Conservation (phyloP, 1,139 yeast species). For the Yamadazyma spencermartinsiae region DNA sequence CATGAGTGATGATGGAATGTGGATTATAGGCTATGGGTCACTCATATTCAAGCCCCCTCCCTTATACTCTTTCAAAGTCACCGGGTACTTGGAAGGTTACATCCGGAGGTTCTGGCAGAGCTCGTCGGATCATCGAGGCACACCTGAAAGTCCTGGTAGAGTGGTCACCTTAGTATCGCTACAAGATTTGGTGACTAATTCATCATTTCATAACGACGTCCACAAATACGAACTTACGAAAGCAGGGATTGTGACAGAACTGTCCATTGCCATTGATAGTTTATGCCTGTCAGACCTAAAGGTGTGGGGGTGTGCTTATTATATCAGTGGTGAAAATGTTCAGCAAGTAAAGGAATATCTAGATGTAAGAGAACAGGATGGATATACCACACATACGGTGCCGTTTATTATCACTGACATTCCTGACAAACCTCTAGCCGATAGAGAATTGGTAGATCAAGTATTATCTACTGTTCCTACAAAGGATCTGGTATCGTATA, state of each 20-base stretch:
- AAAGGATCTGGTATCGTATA: conserved; percentile 34
- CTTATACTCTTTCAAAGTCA: conserved; percentile 54
- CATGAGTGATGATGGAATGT: conserved; percentile 54
- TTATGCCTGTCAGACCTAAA: conserved; percentile 47
- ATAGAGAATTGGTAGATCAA: conserved; percentile 13
- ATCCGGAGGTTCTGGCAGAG: conserved; percentile 90
- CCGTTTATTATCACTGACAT: conserved; percentile 55
- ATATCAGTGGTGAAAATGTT: conserved; percentile 68
- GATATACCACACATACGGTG: conserved; percentile 73
- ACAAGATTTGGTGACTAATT: conserved; percentile 46
- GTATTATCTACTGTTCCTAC: conserved; percentile 21
- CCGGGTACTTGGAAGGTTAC: conserved; percentile 76
- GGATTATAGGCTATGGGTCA: conserved; percentile 93
- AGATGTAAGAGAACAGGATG: conserved; percentile 85
- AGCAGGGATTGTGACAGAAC: conserved; percentile 6
- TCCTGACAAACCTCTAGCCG: conserved; percentile 15
- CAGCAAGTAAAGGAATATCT: conserved; percentile 63
- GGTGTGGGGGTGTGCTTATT: conserved; percentile 82
- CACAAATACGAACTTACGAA: conserved; percentile 35
- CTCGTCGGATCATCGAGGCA: conserved; percentile 87
- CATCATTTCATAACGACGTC: conserved; percentile 48
- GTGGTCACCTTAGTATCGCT: conserved; percentile 77
- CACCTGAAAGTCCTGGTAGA: conserved; percentile 80
- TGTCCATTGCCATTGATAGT: conserved; percentile 15
- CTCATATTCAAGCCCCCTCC: conserved; percentile 92